Percentiles rank a stretch among this genome's conserved stretches.
Conservation (phyloP, 495 filamentous ascomycete species). For the Tuber indicum region DNA sequence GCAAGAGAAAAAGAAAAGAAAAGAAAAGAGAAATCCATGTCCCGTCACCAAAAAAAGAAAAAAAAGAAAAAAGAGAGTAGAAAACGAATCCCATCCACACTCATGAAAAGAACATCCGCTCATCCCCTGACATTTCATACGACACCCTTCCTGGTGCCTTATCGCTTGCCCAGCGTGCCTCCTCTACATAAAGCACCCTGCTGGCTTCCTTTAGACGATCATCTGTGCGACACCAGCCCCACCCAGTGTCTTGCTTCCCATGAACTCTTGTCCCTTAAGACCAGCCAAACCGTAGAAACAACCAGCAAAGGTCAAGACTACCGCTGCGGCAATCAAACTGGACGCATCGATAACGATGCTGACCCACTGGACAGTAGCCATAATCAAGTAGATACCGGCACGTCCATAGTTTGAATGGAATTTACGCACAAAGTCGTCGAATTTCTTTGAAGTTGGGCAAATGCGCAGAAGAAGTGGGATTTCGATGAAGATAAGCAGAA, state of each 20-base stretch:
- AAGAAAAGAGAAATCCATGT: conserved; percentile 21
- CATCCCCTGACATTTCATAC: conserved; percentile 10
- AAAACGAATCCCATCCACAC: conserved; percentile 16
- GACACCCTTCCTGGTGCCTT: neutral
- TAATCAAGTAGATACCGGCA: conserved; percentile 75
- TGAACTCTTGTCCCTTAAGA: conserved; percentile 85
- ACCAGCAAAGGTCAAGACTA: conserved; percentile 69
- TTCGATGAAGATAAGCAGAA: conserved; percentile 93
- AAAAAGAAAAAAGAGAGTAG: conserved; percentile 18
- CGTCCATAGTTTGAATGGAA: conserved; percentile 97
- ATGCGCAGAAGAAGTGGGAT: conserved; percentile 94
- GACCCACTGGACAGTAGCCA: conserved; percentile 78
- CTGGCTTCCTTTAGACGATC: conserved; percentile 68
- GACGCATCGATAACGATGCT: conserved; percentile 54
- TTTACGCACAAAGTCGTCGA: conserved; percentile 82
- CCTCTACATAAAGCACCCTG: conserved; percentile 4
- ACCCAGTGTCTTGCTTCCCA: conserved; percentile 93
- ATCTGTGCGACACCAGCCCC: conserved; percentile 94
- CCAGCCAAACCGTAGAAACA: conserved; percentile 78
- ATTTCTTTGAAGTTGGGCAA: conserved; percentile 84
- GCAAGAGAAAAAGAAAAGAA: conserved; percentile 11
- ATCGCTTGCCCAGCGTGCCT: neutral
- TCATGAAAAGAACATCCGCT: conserved; percentile 6
- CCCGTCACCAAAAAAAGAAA: conserved; percentile 21
- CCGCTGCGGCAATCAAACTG: conserved; percentile 76